Evolutionary conservation across 768 basidiomycete genomes (phyloP), one percentile per base, ranked within the genome.

Genomic region (Cystobasidium tubakii): DNA sequence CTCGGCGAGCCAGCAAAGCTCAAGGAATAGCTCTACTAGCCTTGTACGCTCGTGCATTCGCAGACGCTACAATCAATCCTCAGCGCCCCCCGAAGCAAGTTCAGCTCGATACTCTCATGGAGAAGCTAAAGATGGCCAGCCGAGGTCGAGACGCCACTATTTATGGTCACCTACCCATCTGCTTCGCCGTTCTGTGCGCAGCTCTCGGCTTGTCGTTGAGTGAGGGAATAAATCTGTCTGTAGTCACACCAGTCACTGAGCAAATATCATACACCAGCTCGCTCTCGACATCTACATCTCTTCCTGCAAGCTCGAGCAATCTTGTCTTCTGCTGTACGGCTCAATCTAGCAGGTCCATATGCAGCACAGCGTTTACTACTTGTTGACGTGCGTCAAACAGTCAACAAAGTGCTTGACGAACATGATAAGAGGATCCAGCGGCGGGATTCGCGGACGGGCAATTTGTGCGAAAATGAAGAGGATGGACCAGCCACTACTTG

Each of bases 11-110:
- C 34, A 94, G 92, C 36, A 89, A 86, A 70, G 85, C 93, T 4
- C 96, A 99, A 80, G 96, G 96, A 1, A 88, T 91, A 15, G 95
- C 95, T 3, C 86, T 97, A 53, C 86, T 99, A 36, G 91, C 92
- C 0, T 84, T 98, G 1, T 95, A 89, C 81, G 84, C 89, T 21
- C 90, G 88, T 79, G 90, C 91, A 0, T 88, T 97, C 79, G 85
- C 89, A 2, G 81, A 81, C 23, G 33, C 17, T 12, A 9, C 53
- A 23, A 57, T 9, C 1, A 65, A n/a, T 12, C 9, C 12, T 3
- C 29, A n/a, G 3, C 10, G 9, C n/a, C 21, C 13, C 69, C 7
- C 10, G 9, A 29, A 7, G 66, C n/a, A 69, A 25, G 21, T 46
- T n/a, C 33, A 43, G 54, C 9, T 43, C 29, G 50, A 76, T 17